Evolutionary conservation across 371 early-diverging fungal species (phyloP).

Genomic region (Apophysomyces ossiformis): DNA sequence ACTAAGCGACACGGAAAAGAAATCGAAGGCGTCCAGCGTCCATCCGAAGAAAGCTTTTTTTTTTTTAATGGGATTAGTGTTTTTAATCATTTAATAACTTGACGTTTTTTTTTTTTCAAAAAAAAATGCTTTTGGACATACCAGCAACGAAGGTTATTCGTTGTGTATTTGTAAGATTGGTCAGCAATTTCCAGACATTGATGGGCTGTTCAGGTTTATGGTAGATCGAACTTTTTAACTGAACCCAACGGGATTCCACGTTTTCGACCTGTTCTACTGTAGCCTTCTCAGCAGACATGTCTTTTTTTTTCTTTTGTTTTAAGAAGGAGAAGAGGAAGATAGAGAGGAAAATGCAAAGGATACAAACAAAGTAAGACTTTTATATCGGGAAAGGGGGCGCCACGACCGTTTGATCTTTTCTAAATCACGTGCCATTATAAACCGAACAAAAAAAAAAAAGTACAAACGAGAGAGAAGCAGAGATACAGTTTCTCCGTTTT

Average conservation of each 20-base stretch:
- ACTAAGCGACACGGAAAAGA: conserved; percentile 63
- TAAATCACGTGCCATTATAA: neutral
- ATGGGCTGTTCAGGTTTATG: conserved; percentile 39
- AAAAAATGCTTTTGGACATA: conserved; percentile 16
- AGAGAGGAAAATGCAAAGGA: neutral
- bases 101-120: neutral
- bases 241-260: neutral
- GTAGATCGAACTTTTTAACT: conserved; percentile 19
- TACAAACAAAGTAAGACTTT: neutral
- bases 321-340: neutral
- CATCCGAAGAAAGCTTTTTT: conserved; percentile 69
- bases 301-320: neutral
- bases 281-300: neutral
- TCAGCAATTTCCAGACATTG: conserved; percentile 41
- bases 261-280: neutral
- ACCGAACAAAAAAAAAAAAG: neutral
- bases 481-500: neutral
- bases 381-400: neutral
- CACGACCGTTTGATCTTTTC: too few species aligned
- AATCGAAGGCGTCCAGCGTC: conserved; percentile 78
- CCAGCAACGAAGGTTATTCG: conserved; percentile 51
- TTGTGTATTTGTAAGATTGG: conserved; percentile 40
- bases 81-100: neutral
- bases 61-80: neutral
- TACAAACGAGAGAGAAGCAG: too few species aligned